phyloP scores from a whole-genome alignment of 2,329 filamentous ascomycete species.

The Chaetomiaceae sp. region DNA sequence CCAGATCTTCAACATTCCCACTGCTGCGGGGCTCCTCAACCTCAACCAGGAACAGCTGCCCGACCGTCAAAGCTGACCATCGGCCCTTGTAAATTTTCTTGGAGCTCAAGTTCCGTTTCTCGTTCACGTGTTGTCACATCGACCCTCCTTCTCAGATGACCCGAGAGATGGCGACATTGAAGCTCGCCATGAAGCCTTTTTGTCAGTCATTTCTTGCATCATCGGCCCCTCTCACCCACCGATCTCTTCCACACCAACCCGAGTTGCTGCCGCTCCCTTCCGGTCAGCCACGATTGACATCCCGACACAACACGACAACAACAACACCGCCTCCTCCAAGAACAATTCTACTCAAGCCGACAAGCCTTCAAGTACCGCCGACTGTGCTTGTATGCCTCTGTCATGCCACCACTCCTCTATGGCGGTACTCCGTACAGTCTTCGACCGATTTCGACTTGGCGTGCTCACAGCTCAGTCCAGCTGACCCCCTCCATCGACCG shows the following conservation, averaged over 20 bases:
- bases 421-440: no score
- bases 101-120: no score
- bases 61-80: neutral
- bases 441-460: neutral
- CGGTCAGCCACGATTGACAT: neutral
- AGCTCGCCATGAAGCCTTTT: neutral
- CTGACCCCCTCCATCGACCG: neutral
- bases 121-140: slow-evolving; percentile 1
- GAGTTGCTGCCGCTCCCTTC: slow-evolving; percentile 5
- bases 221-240: neutral
- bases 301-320: neutral
- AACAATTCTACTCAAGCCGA: no score
- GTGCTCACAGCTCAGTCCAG: neutral
- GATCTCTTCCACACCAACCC: neutral
- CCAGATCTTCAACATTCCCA: slow-evolving; percentile 15
- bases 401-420: no score
- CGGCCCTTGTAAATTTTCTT: no score
- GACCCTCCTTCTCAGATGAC: slow-evolving; percentile 9
- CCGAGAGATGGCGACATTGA: slow-evolving; percentile 8
- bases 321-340: neutral
- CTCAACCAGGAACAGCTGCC: neutral
- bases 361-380: no score
- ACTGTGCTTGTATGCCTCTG: neutral
- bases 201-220: no score
- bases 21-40: neutral